phyloP scores from a whole-genome alignment of 768 basidiomycete genomes.

The Neoboletus magnificus region DNA sequence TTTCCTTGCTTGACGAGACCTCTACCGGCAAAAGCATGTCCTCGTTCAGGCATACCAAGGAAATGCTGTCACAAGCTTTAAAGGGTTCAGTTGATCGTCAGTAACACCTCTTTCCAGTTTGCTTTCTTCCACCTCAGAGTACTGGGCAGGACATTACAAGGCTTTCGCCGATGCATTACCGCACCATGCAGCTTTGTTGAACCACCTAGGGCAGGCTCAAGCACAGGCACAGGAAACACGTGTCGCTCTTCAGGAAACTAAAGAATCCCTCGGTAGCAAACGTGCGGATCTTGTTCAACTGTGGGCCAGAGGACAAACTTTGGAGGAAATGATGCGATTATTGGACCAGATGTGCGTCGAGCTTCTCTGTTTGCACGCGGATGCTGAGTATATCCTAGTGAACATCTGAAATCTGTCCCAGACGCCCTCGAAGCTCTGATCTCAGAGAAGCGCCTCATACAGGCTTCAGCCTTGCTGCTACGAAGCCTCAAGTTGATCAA shows the following conservation, averaged over 20 bases:
- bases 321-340: constrained; percentile 95
- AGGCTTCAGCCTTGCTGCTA: constrained; percentile 84
- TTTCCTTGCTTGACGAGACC: constrained; percentile 80
- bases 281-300: constrained; percentile 87
- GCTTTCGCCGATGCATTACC: constrained; percentile 93
- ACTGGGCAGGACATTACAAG: constrained; percentile 77
- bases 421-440: constrained; percentile 92
- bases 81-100: constrained; percentile 86
- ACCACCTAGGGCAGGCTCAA: constrained; percentile 70
- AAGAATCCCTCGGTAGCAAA: constrained; percentile 75
- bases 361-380: constrained; percentile 2
- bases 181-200: constrained; percentile 78
- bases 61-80: constrained; percentile 72
- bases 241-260: constrained; percentile 68
- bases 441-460: constrained; percentile 89
- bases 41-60: constrained; percentile 75
- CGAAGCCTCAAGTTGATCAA: constrained; percentile 87
- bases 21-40: constrained; percentile 70
- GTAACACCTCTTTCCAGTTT: constrained; percentile 28
- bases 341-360: constrained; percentile 84
- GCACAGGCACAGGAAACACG: constrained; percentile 70
- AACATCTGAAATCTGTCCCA: constrained; percentile 85
- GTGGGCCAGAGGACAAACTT: constrained; percentile 83
- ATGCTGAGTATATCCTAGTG: constrained; percentile 46
- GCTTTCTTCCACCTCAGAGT: constrained; percentile 1